Conservation (phyloP, 2,329 filamentous ascomycete species). For the Xylaria sp. region DNA sequence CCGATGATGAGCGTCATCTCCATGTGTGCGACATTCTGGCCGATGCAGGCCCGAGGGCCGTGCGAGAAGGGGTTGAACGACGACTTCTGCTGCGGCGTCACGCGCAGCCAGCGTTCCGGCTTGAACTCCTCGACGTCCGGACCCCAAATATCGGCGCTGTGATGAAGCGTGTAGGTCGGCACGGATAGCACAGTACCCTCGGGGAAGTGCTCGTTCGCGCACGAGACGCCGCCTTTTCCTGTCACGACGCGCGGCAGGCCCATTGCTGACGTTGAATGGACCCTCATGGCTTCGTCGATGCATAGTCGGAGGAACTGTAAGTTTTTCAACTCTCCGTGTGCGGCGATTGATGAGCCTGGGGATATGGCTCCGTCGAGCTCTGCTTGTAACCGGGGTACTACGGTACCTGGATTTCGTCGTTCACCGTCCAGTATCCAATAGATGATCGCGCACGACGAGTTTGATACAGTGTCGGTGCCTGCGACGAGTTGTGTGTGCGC, state of each 20-base stretch:
- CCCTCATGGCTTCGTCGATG: constrained; percentile 33
- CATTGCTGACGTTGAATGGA: constrained; percentile 30
- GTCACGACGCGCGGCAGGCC: constrained; percentile 32
- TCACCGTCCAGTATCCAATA: constrained; percentile 36
- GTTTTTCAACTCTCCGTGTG: constrained; percentile 29
- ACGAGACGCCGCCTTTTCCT: constrained; percentile 14
- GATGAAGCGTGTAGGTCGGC: constrained; percentile 34
- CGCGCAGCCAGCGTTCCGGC: constrained; percentile 29
- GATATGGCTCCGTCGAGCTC: constrained; percentile 28
- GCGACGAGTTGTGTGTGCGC: constrained; percentile 31
- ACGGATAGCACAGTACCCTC: constrained; percentile 29
- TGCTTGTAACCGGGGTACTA: constrained; percentile 26
- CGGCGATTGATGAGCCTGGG: constrained; percentile 16
- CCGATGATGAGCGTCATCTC: constrained; percentile 31
- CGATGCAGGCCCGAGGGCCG: constrained; percentile 31
- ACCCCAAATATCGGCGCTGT: constrained; percentile 27
- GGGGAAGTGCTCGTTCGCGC: constrained; percentile 30
- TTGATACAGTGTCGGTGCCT: constrained; percentile 33
- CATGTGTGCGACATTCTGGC: constrained; percentile 34
- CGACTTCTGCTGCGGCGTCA: constrained; percentile 25
- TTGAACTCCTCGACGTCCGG: constrained; percentile 30
- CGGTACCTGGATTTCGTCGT: constrained; percentile 21
- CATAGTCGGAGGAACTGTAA: constrained; percentile 31
- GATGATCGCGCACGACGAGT: constrained; percentile 27
- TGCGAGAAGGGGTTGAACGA: constrained; percentile 33